These are phyloP conservation scores for Amoebophrya sp. DNA, from an alignment of 169 alveolate species.

Conservation along the genomic window DNA sequence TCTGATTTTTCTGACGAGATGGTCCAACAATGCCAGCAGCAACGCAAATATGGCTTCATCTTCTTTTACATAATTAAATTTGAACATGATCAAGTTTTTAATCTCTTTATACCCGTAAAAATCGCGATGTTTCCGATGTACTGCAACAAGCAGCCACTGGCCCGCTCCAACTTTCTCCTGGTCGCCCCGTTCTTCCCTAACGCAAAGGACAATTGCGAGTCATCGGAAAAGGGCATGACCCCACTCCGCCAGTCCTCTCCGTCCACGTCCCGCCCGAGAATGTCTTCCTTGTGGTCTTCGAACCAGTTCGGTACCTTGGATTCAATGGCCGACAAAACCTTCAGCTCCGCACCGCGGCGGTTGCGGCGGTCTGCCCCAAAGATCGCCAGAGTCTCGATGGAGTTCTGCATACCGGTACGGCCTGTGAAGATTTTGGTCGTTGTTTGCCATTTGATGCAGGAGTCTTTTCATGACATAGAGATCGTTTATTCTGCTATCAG, in stretches of 20 bases:
- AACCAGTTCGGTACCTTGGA: conserved; percentile 27
- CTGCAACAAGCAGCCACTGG: conserved; percentile 51
- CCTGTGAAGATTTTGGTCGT: too few species aligned
- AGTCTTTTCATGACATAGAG: too few species aligned
- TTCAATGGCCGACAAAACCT: conserved; percentile 30
- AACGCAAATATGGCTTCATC: too few species aligned
- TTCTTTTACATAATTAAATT: too few species aligned
- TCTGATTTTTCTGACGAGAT: too few species aligned
- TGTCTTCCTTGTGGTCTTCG: neutral
- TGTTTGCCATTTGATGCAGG: too few species aligned
- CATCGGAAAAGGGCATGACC: neutral
- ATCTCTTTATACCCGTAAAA: conserved; percentile 17
- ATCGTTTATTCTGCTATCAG: too few species aligned
- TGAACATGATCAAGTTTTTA: too few species aligned
- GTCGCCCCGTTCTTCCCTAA: conserved; percentile 53
- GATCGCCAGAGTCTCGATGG: conserved; percentile 21
- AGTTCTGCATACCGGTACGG: too few species aligned
- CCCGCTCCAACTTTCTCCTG: conserved; percentile 49
- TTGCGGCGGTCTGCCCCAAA: conserved; percentile 25
- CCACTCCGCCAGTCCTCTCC: neutral
- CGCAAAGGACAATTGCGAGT: conserved; percentile 39
- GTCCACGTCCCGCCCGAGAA: neutral
- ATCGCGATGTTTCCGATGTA: conserved; percentile 31
- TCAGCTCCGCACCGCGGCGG: conserved; percentile 33
- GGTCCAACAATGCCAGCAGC: too few species aligned